Percentiles rank a stretch among this genome's conserved stretches.
Conservation (phyloP, 148 eudicot genomes). For the Pharnaceum exiguum region DNA sequence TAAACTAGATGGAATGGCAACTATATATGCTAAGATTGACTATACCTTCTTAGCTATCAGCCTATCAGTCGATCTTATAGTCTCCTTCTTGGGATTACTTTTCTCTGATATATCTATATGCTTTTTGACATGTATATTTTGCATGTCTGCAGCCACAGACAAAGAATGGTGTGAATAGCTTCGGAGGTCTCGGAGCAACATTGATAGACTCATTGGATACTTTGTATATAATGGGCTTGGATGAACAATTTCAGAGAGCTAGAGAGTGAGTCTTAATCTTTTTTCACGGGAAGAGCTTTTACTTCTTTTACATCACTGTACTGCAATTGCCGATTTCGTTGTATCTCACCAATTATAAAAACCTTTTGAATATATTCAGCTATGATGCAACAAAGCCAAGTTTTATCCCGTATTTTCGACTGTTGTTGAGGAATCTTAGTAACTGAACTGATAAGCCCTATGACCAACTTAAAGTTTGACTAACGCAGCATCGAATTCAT, state of each 20-base stretch:
- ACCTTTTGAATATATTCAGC: no score
- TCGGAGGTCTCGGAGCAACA: slow-evolving; percentile 99
- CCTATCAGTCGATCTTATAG: neutral
- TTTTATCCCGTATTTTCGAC: no score
- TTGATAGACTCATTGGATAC: slow-evolving; percentile 92
- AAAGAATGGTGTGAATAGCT: slow-evolving; percentile 88
- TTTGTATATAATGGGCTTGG: slow-evolving; percentile 90
- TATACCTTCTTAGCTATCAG: neutral
- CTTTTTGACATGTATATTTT: neutral
- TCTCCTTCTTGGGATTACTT: neutral
- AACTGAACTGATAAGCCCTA: no score
- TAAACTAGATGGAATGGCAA: no score
- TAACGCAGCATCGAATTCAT: no score
- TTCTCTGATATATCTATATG: neutral
- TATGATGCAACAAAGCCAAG: no score
- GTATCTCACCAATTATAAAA: no score
- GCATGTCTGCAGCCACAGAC: slow-evolving; percentile 66
- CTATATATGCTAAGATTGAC: slow-evolving; percentile 2
- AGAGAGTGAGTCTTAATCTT: slow-evolving; percentile 66
- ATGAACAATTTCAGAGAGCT: slow-evolving; percentile 93
- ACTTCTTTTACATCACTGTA: no score
- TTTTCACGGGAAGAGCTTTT: neutral
- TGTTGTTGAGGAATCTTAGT: no score
- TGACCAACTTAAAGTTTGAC: no score
- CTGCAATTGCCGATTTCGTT: no score